Evolutionary conservation across 768 basidiomycete species (phyloP), one percentile per base, ranked within the genome.

Genomic region (Leccinum subtestaceum): DNA sequence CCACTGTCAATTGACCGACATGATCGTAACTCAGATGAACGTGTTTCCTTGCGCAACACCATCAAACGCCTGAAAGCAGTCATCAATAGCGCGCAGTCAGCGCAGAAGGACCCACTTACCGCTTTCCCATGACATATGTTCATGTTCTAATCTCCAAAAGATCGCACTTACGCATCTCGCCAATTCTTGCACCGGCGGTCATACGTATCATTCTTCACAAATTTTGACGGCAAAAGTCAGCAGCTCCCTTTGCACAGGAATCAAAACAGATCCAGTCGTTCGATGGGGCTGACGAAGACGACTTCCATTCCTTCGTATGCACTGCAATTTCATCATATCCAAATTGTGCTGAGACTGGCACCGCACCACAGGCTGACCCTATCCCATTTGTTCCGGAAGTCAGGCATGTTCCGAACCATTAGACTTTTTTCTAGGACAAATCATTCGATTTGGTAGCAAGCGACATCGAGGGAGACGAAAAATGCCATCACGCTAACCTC

Each of bases 251-350:
- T 8, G 23, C 55, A 62, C 59, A 60, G 57, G 56, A 63, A 48
- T 29, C 31, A 21, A 52, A 59, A 47, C 40, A 15, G 54, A 32
- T 45, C 40, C 25, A 15, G 31, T 40, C 2, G 13, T 19, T 43
- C 12, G 21, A 29, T 32, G 36, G 38, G 21, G 5, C 31, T 59
- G 60, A 61, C 31, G 53, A 51, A 45, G 58, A 54, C 27, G 13
- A 29, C 59, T 66, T 67, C 67, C 60, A 67, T 67, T 66, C 47
- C 21, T n/a, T 59, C 50, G 34, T 43, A 47, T 50, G 58, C 57
- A 65, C 56, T 40, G 63, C 56, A 58, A 25, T 46, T 7, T 38
- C 57, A 45, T 59, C 45, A 19, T 52, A 60, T 58, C 47, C 57
- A 31, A 48, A n/a, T n/a, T n/a, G n/a, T 15, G 27, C 31, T 25